Conservation (phyloP, 441 rosid genomes). For the Gossypium trilobum region DNA sequence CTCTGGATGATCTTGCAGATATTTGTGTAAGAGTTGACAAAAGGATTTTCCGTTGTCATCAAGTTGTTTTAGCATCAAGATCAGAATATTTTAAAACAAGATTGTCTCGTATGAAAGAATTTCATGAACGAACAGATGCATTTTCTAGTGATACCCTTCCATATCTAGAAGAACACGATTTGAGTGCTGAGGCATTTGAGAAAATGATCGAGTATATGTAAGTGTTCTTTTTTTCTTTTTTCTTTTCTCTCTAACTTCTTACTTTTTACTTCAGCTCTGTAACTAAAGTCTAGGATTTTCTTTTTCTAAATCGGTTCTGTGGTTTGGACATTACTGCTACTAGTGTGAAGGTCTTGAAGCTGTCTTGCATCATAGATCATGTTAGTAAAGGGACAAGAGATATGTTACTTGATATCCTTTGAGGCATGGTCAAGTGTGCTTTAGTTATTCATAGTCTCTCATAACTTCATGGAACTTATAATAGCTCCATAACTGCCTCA, state of each 20-base stretch:
- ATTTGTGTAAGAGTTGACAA: constrained; percentile 67
- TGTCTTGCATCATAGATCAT: constrained; percentile 2
- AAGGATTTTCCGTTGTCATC: constrained; percentile 67
- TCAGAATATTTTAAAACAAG: constrained; percentile 92
- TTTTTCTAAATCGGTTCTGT: constrained; percentile 6
- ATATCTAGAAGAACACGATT: constrained; percentile 73
- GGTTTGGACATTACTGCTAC: neutral
- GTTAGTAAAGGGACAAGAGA: neutral
- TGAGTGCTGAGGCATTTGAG: constrained; percentile 69
- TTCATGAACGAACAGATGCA: constrained; percentile 47
- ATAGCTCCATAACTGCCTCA: constrained; percentile 28
- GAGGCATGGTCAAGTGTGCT: constrained; percentile 8
- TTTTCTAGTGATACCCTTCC: constrained; percentile 40
- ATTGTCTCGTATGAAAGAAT: constrained; percentile 66
- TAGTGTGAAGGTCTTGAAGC: neutral
- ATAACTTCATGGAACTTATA: constrained; percentile 21
- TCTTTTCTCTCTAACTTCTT: neutral
- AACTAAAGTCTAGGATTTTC: neutral
- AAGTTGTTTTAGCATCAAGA: constrained; percentile 86
- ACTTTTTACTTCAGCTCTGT: neutral
- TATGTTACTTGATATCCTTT: neutral
- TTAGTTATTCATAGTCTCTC: neutral
- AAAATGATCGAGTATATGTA: constrained; percentile 92
- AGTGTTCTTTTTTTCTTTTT: constrained; percentile 23
- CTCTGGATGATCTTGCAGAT: constrained; percentile 67